Conservation (phyloP, 1,139 yeast species). For the Diutina neorugosa region DNA sequence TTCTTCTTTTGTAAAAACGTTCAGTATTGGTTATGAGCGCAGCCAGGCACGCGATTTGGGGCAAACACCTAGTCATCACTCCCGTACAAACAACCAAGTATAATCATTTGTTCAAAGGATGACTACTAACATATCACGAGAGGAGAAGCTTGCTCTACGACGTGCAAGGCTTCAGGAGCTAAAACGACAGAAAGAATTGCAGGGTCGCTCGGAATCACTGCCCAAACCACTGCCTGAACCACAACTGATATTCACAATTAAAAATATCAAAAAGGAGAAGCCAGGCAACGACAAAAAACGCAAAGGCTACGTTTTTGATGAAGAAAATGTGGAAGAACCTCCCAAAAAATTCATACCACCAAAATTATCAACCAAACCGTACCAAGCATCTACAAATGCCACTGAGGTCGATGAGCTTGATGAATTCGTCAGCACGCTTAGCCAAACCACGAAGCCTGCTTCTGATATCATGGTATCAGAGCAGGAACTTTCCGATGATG, state of each 20-base stretch:
- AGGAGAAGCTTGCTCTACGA: slow-evolving; percentile 1
- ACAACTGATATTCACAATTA: not conserved
- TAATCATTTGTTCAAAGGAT: not conserved
- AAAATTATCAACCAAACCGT: not conserved
- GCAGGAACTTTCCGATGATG: not conserved
- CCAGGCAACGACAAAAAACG: not conserved
- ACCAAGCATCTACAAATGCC: not conserved
- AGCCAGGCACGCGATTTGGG: not conserved
- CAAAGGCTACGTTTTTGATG: not conserved
- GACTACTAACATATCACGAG: slow-evolving; percentile 3
- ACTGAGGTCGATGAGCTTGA: not conserved
- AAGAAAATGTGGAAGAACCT: not conserved
- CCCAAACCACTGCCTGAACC: not conserved
- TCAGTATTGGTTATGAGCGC: not conserved
- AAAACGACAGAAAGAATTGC: not conserved
- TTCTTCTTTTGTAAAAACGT: no score
- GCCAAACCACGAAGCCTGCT: not conserved
- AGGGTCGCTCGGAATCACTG: not conserved
- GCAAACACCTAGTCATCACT: not conserved
- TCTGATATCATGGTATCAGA: not conserved
- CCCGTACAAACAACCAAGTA: not conserved
- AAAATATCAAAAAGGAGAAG: not conserved
- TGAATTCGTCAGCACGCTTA: not conserved
- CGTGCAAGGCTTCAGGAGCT: slow-evolving; percentile 7
- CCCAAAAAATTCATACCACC: not conserved